These are phyloP conservation scores for Venturiaceae sp. DNA, from an alignment of 2,329 filamentous ascomycete species.

Conservation along the genomic window DNA sequence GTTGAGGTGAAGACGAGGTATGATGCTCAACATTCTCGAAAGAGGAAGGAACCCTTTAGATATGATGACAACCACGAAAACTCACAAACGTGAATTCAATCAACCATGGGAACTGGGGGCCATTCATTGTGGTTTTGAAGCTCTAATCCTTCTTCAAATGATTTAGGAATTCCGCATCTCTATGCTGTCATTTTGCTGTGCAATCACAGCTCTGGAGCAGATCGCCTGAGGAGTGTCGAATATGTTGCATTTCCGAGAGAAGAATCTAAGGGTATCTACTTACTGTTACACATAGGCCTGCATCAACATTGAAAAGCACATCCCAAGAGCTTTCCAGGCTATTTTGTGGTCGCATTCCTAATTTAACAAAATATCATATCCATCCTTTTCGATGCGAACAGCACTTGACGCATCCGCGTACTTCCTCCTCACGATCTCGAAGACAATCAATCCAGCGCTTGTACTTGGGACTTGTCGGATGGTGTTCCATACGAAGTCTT, in stretches of 20 bases:
- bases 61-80: not conserved
- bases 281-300: not conserved
- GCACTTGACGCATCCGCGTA: conserved; percentile 40
- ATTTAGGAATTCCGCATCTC: too few relatives aligned
- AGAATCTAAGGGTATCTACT: not conserved
- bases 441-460: conserved; percentile 67
- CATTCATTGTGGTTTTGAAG: too few relatives aligned
- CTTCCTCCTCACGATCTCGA: conserved; percentile 65
- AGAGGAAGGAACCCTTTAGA: not conserved
- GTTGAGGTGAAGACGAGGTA: not conserved
- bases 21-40: not conserved
- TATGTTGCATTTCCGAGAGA: not conserved
- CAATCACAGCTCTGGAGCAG: not conserved
- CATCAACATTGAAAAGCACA: not conserved
- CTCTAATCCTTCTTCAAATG: too few relatives aligned
- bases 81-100: too few relatives aligned
- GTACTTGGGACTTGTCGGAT: conserved; percentile 68
- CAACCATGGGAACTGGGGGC: too few relatives aligned
- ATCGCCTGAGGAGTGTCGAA: too few relatives aligned
- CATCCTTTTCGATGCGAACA: conserved; percentile 44
- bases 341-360: conserved; percentile 17
- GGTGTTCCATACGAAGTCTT: conserved; percentile 63
- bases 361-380: conserved; percentile 59
- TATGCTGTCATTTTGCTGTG: too few relatives aligned
- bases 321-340: not conserved